Conservation (phyloP, 2,329 filamentous ascomycete genomes). For the Botrytis galanthina region DNA sequence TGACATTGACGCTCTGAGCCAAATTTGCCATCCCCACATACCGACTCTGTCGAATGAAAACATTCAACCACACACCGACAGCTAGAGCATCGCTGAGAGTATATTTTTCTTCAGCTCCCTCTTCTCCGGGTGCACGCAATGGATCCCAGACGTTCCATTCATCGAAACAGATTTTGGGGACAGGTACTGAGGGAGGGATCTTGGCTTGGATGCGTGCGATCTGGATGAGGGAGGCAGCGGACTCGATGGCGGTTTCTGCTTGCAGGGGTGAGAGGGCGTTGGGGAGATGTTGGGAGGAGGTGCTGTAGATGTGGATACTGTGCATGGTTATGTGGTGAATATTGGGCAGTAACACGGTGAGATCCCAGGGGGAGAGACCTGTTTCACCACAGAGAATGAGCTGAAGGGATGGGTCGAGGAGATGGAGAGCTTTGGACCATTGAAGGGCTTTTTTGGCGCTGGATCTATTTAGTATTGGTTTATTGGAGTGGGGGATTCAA, state of each 20-base stretch:
- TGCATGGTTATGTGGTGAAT: slow-evolving; percentile 64
- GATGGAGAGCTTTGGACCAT: slow-evolving; percentile 57
- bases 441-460: slow-evolving; percentile 53
- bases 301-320: slow-evolving; percentile 65
- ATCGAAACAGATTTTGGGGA: slow-evolving; percentile 65
- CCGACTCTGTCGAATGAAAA: slow-evolving; percentile 61
- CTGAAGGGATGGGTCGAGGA: slow-evolving; percentile 58
- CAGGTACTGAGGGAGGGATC: slow-evolving; percentile 34
- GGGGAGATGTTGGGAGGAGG: slow-evolving; percentile 43
- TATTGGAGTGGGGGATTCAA: not conserved
- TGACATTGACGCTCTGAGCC: slow-evolving; percentile 67
- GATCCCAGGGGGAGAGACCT: slow-evolving; percentile 61
- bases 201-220: slow-evolving; percentile 60
- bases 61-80: slow-evolving; percentile 61
- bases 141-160: slow-evolving; percentile 72
- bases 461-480: not conserved
- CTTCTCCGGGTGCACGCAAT: slow-evolving; percentile 57
- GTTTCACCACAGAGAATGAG: slow-evolving; percentile 64
- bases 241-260: slow-evolving; percentile 64
- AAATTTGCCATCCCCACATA: slow-evolving; percentile 66
- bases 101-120: slow-evolving; percentile 62
- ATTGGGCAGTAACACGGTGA: slow-evolving; percentile 59
- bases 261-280: slow-evolving; percentile 57
- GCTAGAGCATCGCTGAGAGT: slow-evolving; percentile 63
- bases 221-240: slow-evolving; percentile 59